phyloP scores from a whole-genome alignment of 2,329 filamentous ascomycete genomes.

The Fusarium tupiense region DNA sequence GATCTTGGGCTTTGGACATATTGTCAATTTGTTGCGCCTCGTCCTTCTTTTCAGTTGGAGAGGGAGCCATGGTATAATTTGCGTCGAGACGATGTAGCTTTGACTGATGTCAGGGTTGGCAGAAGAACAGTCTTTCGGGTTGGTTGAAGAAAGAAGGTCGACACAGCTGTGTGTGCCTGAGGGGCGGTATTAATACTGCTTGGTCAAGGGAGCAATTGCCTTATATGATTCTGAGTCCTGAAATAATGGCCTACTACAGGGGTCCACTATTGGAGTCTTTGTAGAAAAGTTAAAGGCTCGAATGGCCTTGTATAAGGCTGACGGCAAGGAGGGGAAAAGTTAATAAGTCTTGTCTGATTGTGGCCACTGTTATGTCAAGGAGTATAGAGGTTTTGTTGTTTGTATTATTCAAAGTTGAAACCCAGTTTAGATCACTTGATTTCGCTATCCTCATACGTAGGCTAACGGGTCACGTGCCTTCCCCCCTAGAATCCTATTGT shows the following conservation, averaged over 20 bases:
- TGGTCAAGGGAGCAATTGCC: not conserved
- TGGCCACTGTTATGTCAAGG: not conserved
- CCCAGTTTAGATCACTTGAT: not conserved
- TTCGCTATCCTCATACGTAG: not conserved
- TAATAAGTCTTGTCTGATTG: not conserved
- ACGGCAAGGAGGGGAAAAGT: not conserved
- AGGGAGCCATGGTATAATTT: not conserved
- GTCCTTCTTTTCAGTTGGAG: slow-evolving; percentile 29
- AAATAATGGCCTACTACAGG: not conserved
- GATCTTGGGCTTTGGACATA: slow-evolving; percentile 67
- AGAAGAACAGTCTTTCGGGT: not conserved
- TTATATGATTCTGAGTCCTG: not conserved
- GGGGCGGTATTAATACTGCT: not conserved
- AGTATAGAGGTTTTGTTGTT: not conserved
- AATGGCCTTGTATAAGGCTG: not conserved
- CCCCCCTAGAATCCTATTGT: not conserved
- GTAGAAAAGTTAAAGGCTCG: not conserved
- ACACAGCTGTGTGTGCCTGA: not conserved
- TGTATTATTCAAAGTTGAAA: not conserved
- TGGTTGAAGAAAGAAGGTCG: not conserved
- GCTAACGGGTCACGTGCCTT: not conserved
- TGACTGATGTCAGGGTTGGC: not conserved
- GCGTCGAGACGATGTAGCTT: not conserved
- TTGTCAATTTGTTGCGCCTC: slow-evolving; percentile 40
- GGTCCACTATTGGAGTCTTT: not conserved